Conservation (phyloP, 768 basidiomycete genomes). For the Amanita jacksonii region DNA sequence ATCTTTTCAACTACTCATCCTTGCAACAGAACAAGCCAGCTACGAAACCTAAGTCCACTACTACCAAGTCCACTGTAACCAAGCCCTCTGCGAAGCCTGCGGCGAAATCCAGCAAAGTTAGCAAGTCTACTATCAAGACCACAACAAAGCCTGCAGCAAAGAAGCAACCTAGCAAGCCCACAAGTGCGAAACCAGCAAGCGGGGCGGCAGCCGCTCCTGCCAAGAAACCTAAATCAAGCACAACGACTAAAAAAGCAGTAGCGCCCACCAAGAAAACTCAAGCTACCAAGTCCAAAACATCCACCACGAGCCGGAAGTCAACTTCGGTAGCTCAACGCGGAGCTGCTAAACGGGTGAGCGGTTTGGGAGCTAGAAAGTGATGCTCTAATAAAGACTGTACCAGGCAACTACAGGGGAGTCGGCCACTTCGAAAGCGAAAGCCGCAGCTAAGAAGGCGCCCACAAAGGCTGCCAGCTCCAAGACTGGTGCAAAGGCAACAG, state of each 20-base stretch:
- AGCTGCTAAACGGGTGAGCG: constrained; percentile 30
- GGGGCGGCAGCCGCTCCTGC: constrained; percentile 10
- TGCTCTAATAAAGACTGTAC: neutral
- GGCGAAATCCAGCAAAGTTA: no score
- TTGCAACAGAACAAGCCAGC: constrained; percentile 28
- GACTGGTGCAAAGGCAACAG: constrained; percentile 17
- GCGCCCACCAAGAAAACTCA: constrained; percentile 26
- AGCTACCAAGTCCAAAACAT: constrained; percentile 24
- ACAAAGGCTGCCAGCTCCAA: constrained; percentile 22
- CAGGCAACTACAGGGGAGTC: constrained; percentile 34
- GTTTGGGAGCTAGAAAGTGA: neutral
- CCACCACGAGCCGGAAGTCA: constrained; percentile 27
- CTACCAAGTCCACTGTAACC: constrained; percentile 20
- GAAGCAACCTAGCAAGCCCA: constrained; percentile 18
- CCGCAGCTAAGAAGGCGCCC: constrained; percentile 27
- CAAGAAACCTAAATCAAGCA: constrained; percentile 21
- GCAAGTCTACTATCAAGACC: constrained; percentile 21
- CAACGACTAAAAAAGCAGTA: constrained; percentile 24
- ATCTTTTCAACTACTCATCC: constrained; percentile 8
- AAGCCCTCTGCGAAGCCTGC: constrained; percentile 15
- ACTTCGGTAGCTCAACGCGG: constrained; percentile 25
- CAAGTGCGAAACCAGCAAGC: constrained; percentile 16
- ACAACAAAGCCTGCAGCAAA: constrained; percentile 17
- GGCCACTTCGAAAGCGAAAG: constrained; percentile 33
- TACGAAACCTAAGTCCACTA: constrained; percentile 23